These are phyloP conservation scores for Parastagonospora nodorum DNA, from an alignment of 2,329 filamentous ascomycete species.

Conservation along the genomic window DNA sequence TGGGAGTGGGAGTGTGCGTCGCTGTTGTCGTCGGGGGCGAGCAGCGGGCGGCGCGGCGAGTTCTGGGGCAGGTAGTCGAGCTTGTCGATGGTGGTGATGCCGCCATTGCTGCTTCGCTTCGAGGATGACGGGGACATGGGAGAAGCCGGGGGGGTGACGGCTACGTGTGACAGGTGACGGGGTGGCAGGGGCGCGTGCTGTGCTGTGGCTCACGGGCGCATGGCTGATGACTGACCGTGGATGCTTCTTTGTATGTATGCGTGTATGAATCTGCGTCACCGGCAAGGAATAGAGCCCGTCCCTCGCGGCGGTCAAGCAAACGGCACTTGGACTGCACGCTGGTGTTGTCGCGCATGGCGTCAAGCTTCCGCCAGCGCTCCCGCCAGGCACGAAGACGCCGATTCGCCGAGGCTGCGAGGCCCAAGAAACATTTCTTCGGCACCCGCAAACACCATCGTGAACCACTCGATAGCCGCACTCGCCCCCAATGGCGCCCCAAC, in stretches of 20 bases:
- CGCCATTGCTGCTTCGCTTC: conserved; percentile 36
- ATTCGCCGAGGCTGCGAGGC: conserved; percentile 23
- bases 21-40: conserved; percentile 41
- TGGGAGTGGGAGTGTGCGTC: conserved; percentile 28
- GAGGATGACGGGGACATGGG: conserved; percentile 39
- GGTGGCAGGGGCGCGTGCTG: conserved; percentile 18
- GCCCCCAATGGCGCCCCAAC: conserved; percentile 39
- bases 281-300: not conserved
- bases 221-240: not conserved
- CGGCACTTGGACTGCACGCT: conserved; percentile 27
- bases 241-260: not conserved
- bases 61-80: conserved; percentile 53
- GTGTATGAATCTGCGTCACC: not conserved
- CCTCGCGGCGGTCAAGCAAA: conserved; percentile 21
- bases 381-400: conserved; percentile 15
- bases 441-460: not conserved
- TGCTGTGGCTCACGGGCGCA: not conserved
- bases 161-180: conserved; percentile 25
- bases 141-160: conserved; percentile 10
- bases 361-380: conserved; percentile 13
- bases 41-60: conserved; percentile 48
- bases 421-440: conserved; percentile 13
- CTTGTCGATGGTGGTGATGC: conserved; percentile 51
- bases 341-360: conserved; percentile 33
- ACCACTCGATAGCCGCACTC: conserved; percentile 9